Evolutionary conservation across 306 rosid species (phyloP), one percentile per base, ranked within the genome.

Genomic region (Ochetophila trinervis): DNA sequence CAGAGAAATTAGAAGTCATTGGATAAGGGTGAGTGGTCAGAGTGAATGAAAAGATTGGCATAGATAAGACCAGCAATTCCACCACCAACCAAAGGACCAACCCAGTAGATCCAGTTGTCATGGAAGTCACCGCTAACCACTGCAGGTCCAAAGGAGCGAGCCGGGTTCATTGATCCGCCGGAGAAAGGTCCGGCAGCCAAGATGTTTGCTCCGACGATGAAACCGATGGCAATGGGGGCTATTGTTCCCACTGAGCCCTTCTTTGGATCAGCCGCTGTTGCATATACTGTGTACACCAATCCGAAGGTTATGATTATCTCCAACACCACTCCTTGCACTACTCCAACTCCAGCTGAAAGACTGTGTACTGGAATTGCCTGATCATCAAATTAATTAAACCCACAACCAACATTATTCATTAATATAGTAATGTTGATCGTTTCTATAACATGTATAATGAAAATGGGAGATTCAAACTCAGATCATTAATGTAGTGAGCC

Each of bases 111-210:
- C 97, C 95, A 91, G 79, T 81, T 81, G 61, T 69, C 82, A 8
- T 76, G 74, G 84, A 86, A 91, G 86, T 91, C 73, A 5, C 96
- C 96, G 50, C 88, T 86, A 24, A 83, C 96, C 18, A 91, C 91
- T 0, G 96, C 97, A 20, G 95, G 97, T 30, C 97, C 97, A 20
- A 91, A 91, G 5, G 96, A 88, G 32, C 90, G 80, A 0, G 97
- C 95, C 0, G 97, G 97, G 90, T 88, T 91, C 97, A 88, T 91
- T 11, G 97, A 91, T 0, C 97, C 95, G 0, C 96, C 97, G 21
- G 96, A 86, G 85, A 91, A 88, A 34, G 95, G 97, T 0, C 96
- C 96, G 54, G 91, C 95, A 0, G 96, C 97, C 63, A 88, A 77
- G 74, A 91, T 91, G 84, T 91, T 91, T 5, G 96, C 96, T 1